These are phyloP conservation scores for Lecanicillium sp. DNA, from an alignment of 2,329 filamentous ascomycete species.

Conservation along the genomic window DNA sequence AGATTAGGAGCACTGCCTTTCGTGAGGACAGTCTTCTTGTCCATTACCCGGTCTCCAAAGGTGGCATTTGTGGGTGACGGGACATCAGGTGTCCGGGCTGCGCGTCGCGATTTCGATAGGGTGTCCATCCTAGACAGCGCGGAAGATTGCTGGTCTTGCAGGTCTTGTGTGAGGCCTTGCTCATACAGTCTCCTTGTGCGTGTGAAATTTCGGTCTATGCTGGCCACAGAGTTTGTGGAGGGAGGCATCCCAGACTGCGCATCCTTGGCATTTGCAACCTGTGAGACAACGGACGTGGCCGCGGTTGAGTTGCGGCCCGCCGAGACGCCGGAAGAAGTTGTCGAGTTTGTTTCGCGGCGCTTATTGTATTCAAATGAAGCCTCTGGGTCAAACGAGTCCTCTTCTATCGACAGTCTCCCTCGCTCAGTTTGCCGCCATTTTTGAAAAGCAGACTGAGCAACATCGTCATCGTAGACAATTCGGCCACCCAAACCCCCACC, in stretches of 20 bases:
- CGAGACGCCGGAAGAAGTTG: slow-evolving; percentile 61
- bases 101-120: slow-evolving; percentile 52
- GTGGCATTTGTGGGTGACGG: slow-evolving; percentile 37
- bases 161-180: slow-evolving; percentile 69
- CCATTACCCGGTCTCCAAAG: slow-evolving; percentile 38
- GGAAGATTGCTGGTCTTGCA: slow-evolving; percentile 72
- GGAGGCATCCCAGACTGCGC: slow-evolving; percentile 27
- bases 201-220: slow-evolving; percentile 57
- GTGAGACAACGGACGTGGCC: slow-evolving; percentile 70
- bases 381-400: slow-evolving; percentile 32
- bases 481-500: slow-evolving; percentile 54
- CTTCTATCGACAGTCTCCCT: slow-evolving; percentile 40
- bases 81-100: slow-evolving; percentile 44
- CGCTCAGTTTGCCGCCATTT: slow-evolving; percentile 58
- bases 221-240: slow-evolving; percentile 29
- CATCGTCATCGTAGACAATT: slow-evolving; percentile 79
- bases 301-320: slow-evolving; percentile 73
- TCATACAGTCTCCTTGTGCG: slow-evolving; percentile 76
- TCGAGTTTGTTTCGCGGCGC: slow-evolving; percentile 81
- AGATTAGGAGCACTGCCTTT: slow-evolving; percentile 65
- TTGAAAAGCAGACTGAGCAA: slow-evolving; percentile 77
- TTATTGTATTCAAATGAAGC: slow-evolving; percentile 58
- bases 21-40: slow-evolving; percentile 36
- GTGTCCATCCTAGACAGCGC: slow-evolving; percentile 75
- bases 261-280: slow-evolving; percentile 48